These are phyloP conservation scores for Rhodomyrtus psidioides DNA, from an alignment of 441 rosid genomes.

Conservation along the genomic window DNA sequence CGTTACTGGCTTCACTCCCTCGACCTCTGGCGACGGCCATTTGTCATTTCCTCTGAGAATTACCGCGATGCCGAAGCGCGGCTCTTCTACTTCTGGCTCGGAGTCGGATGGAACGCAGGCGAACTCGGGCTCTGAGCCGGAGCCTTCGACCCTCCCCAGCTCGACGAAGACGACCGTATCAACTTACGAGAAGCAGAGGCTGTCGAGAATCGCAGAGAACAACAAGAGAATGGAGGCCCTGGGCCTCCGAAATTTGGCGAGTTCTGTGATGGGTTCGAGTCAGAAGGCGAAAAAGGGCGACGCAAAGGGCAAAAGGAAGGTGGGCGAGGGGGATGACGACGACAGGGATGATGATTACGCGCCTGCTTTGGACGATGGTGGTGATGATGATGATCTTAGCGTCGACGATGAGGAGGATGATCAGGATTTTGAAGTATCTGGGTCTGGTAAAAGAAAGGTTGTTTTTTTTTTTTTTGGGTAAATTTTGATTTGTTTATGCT, in stretches of 20 bases:
- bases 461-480: neutral
- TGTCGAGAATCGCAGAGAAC: slow-evolving; percentile 73
- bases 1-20: neutral
- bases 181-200: slow-evolving; percentile 70
- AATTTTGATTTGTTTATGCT: neutral
- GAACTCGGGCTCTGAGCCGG: slow-evolving; percentile 16
- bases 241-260: slow-evolving; percentile 57
- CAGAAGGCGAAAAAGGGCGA: slow-evolving; percentile 12
- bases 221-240: slow-evolving; percentile 78
- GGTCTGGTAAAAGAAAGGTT: slow-evolving; percentile 38
- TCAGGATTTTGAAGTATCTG: slow-evolving; percentile 17
- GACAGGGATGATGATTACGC: slow-evolving; percentile 56
- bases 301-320: slow-evolving; percentile 33
- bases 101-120: slow-evolving; percentile 23
- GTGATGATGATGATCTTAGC: slow-evolving; percentile 13
- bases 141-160: neutral
- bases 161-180: slow-evolving; percentile 20
- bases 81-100: slow-evolving; percentile 3
- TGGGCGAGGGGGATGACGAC: slow-evolving; percentile 31
- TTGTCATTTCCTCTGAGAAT: neutral
- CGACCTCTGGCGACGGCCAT: neutral
- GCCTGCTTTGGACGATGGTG: slow-evolving; percentile 17
- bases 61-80: slow-evolving; percentile 10
- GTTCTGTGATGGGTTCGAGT: slow-evolving; percentile 33
- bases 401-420: slow-evolving; percentile 25